Conservation (phyloP, 164 flowering plant species). For the Houttuynia cordata region DNA sequence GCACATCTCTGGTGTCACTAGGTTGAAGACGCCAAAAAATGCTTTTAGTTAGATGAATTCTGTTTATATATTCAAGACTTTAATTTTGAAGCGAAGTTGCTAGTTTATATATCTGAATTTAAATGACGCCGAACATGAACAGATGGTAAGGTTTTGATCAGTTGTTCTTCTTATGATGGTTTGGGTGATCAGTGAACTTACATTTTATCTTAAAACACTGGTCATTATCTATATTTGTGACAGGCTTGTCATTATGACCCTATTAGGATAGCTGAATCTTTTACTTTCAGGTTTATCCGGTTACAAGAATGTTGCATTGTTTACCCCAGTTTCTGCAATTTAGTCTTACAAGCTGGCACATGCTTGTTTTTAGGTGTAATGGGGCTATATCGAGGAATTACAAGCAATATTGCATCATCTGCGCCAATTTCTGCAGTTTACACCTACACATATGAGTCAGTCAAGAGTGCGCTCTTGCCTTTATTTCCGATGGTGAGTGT, state of each 20-base stretch:
- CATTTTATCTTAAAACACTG: too few relatives aligned
- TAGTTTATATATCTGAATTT: too few relatives aligned
- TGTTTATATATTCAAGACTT: neutral
- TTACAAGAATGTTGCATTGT: neutral
- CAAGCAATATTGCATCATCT: constrained; percentile 80
- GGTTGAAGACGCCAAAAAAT: neutral
- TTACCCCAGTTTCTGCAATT: neutral
- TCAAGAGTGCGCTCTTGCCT: constrained; percentile 76
- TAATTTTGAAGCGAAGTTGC: neutral
- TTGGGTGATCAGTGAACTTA: neutral
- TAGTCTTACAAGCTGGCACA: neutral
- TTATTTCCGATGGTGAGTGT: constrained; percentile 62
- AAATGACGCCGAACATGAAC: neutral
- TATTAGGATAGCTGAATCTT: neutral
- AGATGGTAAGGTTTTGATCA: neutral
- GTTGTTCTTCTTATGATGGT: neutral
- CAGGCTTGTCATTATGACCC: too few relatives aligned
- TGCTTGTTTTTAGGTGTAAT: constrained; percentile 43
- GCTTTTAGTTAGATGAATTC: neutral
- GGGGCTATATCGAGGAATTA: constrained; percentile 90
- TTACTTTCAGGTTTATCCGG: constrained; percentile 40
- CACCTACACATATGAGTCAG: constrained; percentile 88
- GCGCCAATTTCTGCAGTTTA: constrained; percentile 97
- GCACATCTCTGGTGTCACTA: too few relatives aligned
- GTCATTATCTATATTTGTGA: too few relatives aligned